Base-by-base conservation (phyloP, 2,329 filamentous ascomycete genomes). In the Phialocephala subalpina region DNA sequence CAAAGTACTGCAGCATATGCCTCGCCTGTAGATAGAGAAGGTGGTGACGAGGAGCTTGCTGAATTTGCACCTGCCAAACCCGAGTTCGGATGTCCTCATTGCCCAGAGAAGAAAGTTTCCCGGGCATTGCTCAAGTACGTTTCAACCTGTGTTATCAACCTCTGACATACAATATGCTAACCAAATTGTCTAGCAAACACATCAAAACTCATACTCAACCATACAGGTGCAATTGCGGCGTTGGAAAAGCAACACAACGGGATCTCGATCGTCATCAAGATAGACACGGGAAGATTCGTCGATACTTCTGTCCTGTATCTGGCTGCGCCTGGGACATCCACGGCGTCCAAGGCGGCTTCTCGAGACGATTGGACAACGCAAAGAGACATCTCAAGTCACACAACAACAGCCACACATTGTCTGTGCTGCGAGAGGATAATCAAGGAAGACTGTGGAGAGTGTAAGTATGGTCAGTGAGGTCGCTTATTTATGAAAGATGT, bases 351-450 rank as follows among this genome's bases (percentile, higher is more conserved):
- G 20, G 53, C 56, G 65, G 65, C 25, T 67, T 67, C 47, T 64
- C 62, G 3, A 53, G 65, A 55, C 65, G 65, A 60, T 42, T 67
- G 58, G 65, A 67, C 56, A 67, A 67, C 45, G 62, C 65, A 53
- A 67, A 67, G 42, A 62, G 65, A 60, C 65, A 67, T 67, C 59
- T 67, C 22, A 62, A 64, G 40, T 56, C 59, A 64, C 65, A 63
- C 60, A 36, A 35, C 22, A 62, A 65, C 42, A n/a, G 56, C 38
- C 33, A 56, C 22, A 45, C 57, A 25, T 56, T 65, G 56, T 64
- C 49, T 33, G 65, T 67, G 56, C 47, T 67, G 53, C 47, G 65
- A 65, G 65, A 67, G 47, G 62, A 65, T 60, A 65, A 36, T 63
- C 62, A 67, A 67, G 65, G 65, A 67, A 35, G 62, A 65, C 59